These are phyloP conservation scores for Tetradesmus lagerheimii DNA, from an alignment of 139 green algal genomes.

Conservation along the genomic window DNA sequence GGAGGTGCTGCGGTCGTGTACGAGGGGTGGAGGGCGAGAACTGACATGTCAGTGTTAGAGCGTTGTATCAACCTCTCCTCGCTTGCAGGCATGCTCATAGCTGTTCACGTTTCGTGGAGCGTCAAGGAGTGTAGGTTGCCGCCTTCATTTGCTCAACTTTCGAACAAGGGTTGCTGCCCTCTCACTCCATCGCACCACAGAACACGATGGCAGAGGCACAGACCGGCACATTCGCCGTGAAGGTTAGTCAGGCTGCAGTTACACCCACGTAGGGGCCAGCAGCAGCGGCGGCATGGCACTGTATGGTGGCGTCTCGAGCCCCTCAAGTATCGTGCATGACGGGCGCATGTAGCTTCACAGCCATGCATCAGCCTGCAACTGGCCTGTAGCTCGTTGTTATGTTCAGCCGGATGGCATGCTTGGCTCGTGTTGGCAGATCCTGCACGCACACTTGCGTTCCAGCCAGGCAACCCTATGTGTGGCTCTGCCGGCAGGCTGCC, in stretches of 20 bases:
- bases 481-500: background rate
- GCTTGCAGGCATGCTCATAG: background rate
- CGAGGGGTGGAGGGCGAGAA: background rate
- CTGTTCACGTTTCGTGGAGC: background rate
- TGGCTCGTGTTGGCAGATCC: background rate
- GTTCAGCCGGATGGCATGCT: background rate
- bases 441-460: background rate
- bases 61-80: background rate
- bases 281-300: background rate
- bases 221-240: slow-evolving; percentile 86
- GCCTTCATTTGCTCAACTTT: background rate
- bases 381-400: background rate
- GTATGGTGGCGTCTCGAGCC: background rate
- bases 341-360: background rate
- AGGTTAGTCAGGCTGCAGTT: slow-evolving; percentile 62
- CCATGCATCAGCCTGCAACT: background rate
- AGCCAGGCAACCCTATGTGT: background rate
- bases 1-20: background rate
- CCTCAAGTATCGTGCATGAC: background rate
- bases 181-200: background rate
- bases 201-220: slow-evolving; percentile 50
- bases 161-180: slow-evolving; percentile 3
- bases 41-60: background rate
- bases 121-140: background rate
- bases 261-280: background rate